Conservation (phyloP, 345 rosid genomes). For the Mallotus nudiflorus region DNA sequence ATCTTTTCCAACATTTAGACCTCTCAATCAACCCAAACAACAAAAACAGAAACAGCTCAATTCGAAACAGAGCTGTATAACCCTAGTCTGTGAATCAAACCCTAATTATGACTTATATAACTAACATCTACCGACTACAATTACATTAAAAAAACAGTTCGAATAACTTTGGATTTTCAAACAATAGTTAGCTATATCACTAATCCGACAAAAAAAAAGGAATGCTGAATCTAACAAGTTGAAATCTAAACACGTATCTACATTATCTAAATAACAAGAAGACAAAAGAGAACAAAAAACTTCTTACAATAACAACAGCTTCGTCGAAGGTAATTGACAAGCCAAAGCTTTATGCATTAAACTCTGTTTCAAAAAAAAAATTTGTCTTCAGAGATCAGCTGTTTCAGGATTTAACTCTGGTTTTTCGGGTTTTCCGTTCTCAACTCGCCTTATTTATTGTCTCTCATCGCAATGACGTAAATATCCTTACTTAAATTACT, state of each 20-base stretch:
- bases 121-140: background rate
- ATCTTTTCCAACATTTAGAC: background rate
- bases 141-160: background rate
- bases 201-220: background rate
- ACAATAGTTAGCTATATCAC: background rate
- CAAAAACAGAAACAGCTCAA: slow-evolving; percentile 4
- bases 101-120: background rate
- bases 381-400: background rate
- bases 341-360: background rate
- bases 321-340: too few relatives aligned
- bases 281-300: background rate
- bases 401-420: background rate
- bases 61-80: slow-evolving; percentile 6
- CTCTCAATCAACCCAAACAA: background rate
- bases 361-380: background rate
- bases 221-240: background rate
- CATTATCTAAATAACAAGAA: background rate
- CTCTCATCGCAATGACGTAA: background rate
- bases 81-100: slow-evolving; percentile 11
- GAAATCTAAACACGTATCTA: background rate
- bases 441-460: background rate
- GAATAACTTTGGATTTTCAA: background rate
- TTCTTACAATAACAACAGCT: background rate
- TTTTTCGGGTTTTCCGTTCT: background rate
- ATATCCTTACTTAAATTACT: background rate